phyloP scores from a whole-genome alignment of 441 rosid genomes.

The Euphorbia schlechtendalii region DNA sequence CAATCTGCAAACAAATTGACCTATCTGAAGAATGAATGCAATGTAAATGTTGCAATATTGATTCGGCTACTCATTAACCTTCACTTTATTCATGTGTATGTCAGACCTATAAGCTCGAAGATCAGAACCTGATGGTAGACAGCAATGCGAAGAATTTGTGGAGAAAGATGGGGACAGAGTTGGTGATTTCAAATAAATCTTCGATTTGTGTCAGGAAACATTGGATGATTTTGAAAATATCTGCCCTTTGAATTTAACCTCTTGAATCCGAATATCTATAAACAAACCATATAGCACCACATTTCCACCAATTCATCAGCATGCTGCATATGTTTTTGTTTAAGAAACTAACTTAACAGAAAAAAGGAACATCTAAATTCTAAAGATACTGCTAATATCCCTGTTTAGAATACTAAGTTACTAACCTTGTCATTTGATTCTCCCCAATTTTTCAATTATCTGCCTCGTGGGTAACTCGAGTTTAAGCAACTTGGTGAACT shows the following conservation, averaged over 20 bases:
- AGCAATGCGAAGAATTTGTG: neutral
- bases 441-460: conserved; percentile 30
- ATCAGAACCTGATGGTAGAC: neutral
- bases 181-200: neutral
- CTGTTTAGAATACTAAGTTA: conserved; percentile 1
- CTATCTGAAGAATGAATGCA: neutral
- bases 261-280: conserved; percentile 4
- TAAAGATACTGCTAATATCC: neutral
- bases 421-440: conserved; percentile 32
- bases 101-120: neutral
- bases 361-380: too few relatives aligned
- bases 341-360: too few relatives aligned
- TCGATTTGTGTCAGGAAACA: neutral
- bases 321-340: too few relatives aligned
- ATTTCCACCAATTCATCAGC: too few relatives aligned
- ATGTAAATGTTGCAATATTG: neutral
- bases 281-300: conserved; percentile 5
- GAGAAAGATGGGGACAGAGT: neutral
- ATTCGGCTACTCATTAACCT: neutral
- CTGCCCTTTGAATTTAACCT: neutral
- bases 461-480: conserved; percentile 43
- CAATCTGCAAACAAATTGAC: neutral
- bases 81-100: neutral
- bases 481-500: conserved; percentile 80
- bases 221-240: conserved; percentile 15